Evolutionary conservation across 1,139 yeast genomes (phyloP).

Genomic region (Groenewaldozyma auringiensis): DNA sequence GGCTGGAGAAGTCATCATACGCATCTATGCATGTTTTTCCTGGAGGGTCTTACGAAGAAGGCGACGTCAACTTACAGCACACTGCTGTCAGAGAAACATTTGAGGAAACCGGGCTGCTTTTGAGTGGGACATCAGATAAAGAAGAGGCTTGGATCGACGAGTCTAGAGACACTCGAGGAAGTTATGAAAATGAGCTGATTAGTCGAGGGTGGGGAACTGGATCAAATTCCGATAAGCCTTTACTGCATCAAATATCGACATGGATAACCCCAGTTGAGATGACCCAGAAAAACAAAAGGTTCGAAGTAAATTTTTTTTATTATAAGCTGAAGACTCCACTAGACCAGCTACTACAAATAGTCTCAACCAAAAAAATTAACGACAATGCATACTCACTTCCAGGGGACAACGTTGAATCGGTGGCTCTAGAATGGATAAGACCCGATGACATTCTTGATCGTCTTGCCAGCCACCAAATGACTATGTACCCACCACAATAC

Average conservation of each 20-base stretch:
- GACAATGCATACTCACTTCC: neutral
- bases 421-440: slow-evolving; percentile 25
- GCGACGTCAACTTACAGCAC: slow-evolving; percentile 23
- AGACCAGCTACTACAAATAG: neutral
- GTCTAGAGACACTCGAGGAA: neutral
- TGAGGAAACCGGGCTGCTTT: slow-evolving; percentile 30
- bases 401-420: slow-evolving; percentile 13
- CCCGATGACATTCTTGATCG: slow-evolving; percentile 22
- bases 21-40: slow-evolving; percentile 30
- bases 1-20: slow-evolving; percentile 27
- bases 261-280: slow-evolving; percentile 27
- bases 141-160: neutral
- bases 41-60: slow-evolving; percentile 27
- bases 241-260: slow-evolving; percentile 15
- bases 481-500: slow-evolving; percentile 30
- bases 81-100: slow-evolving; percentile 30
- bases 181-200: slow-evolving; percentile 7
- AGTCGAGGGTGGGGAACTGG: neutral
- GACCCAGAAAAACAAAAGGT: slow-evolving; percentile 16
- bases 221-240: slow-evolving; percentile 1
- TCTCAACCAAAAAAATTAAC: neutral
- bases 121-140: slow-evolving; percentile 15
- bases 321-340: slow-evolving; percentile 9
- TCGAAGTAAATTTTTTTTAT: slow-evolving; percentile 26
- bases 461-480: slow-evolving; percentile 20